Evolutionary conservation across 257 asterid species (phyloP).

Genomic region (Nicotiana attenuata): DNA sequence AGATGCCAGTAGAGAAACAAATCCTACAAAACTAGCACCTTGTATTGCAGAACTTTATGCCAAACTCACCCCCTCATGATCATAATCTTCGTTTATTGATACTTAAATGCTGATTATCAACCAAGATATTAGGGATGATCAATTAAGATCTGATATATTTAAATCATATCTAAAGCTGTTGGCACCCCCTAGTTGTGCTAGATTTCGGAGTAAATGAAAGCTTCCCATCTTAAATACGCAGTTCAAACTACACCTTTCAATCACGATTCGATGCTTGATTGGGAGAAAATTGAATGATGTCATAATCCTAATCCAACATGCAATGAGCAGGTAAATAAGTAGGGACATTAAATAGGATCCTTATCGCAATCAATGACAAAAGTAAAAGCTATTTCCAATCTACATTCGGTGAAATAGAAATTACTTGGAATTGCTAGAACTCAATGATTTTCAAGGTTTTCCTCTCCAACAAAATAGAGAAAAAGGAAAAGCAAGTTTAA

Average conservation of each 20-base stretch:
- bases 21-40: background rate
- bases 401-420: too few species aligned
- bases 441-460: background rate
- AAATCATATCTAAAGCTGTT: slow-evolving; percentile 1
- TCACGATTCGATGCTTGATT: background rate
- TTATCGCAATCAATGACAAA: background rate
- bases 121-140: background rate
- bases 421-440: background rate
- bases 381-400: background rate
- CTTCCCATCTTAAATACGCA: background rate
- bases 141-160: background rate
- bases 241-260: background rate
- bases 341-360: background rate
- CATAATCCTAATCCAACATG: background rate
- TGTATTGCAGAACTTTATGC: background rate
- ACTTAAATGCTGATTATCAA: background rate
- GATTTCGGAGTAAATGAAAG: background rate
- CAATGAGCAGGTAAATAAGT: background rate
- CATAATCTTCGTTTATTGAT: background rate
- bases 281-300: background rate
- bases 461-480: background rate
- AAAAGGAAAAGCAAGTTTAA: background rate
- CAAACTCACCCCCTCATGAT: background rate
- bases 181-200: background rate
- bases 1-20: background rate